phyloP scores from a whole-genome alignment of 345 rosid species.

The Gossypium sturtianum region DNA sequence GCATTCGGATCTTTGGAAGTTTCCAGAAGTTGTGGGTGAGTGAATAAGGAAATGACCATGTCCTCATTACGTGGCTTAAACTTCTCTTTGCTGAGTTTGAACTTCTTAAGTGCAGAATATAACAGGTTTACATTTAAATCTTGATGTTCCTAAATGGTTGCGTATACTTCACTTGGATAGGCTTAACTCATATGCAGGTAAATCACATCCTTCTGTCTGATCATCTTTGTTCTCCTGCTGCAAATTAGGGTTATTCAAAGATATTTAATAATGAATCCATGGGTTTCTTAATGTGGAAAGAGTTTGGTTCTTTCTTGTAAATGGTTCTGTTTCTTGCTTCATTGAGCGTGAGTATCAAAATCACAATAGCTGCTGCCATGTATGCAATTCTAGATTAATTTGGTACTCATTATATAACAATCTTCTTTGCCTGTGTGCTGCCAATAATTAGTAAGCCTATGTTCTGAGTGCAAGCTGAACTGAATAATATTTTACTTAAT shows the following conservation, averaged over 20 bases:
- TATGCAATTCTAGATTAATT: background rate
- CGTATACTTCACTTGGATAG: constrained; percentile 63
- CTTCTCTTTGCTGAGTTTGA: constrained; percentile 23
- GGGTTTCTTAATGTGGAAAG: background rate
- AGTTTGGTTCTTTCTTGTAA: background rate
- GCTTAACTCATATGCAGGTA: constrained; percentile 75
- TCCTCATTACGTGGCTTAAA: constrained; percentile 11
- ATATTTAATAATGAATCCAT: background rate
- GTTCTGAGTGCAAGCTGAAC: background rate
- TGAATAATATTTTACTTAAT: background rate
- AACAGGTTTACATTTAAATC: constrained; percentile 60
- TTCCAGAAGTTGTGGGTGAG: constrained; percentile 78
- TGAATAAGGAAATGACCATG: constrained; percentile 12
- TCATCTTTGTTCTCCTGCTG: background rate
- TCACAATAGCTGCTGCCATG: background rate
- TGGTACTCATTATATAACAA: background rate
- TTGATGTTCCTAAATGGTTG: constrained; percentile 75
- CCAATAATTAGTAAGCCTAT: background rate
- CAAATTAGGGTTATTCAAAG: background rate
- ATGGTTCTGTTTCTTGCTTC: constrained; percentile 1
- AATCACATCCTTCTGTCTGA: constrained; percentile 2
- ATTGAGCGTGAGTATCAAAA: background rate
- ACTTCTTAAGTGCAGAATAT: constrained; percentile 60
- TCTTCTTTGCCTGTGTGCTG: background rate
- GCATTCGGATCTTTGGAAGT: constrained; percentile 40